A percentile compares a stretch with the other conserved stretches of the same genome.
Evolutionary conservation across 139 green algal species (phyloP).

Genomic region (Picochlorum sp.): DNA sequence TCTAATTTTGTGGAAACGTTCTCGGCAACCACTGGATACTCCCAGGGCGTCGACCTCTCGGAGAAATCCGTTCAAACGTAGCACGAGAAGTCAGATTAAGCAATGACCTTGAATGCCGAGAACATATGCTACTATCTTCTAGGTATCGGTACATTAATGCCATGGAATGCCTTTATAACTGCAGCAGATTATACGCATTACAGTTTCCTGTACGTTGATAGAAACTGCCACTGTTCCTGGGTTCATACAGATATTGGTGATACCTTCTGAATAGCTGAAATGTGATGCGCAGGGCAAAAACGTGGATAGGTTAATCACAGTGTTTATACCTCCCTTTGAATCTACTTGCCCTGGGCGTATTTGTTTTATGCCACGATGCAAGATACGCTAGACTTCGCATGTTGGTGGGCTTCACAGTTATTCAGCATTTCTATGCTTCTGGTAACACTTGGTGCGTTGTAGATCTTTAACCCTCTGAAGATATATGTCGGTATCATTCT

Average conservation of each 20-base stretch:
- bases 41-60: too few species aligned
- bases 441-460: not conserved
- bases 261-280: too few species aligned
- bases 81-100: too few species aligned
- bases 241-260: too few species aligned
- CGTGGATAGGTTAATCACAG: conserved; percentile 60
- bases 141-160: conserved; percentile 44
- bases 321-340: conserved; percentile 59
- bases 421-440: conserved; percentile 25
- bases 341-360: conserved; percentile 30
- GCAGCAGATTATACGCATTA: conserved; percentile 41
- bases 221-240: not conserved
- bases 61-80: not conserved
- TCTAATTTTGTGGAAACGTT: too few species aligned
- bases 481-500: too few species aligned
- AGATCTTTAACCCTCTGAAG: not conserved
- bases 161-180: conserved; percentile 74
- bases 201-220: conserved; percentile 11
- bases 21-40: too few species aligned
- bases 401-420: conserved; percentile 32
- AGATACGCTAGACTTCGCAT: conserved; percentile 25
- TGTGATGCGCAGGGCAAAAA: conserved; percentile 37
- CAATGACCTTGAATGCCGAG: not conserved
- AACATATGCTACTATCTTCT: not conserved
- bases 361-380: conserved; percentile 23